Evolutionary conservation across 2,329 filamentous ascomycete species (phyloP), one percentile per base, ranked within the genome.

Genomic region (Trichoderma afroharzianum): DNA sequence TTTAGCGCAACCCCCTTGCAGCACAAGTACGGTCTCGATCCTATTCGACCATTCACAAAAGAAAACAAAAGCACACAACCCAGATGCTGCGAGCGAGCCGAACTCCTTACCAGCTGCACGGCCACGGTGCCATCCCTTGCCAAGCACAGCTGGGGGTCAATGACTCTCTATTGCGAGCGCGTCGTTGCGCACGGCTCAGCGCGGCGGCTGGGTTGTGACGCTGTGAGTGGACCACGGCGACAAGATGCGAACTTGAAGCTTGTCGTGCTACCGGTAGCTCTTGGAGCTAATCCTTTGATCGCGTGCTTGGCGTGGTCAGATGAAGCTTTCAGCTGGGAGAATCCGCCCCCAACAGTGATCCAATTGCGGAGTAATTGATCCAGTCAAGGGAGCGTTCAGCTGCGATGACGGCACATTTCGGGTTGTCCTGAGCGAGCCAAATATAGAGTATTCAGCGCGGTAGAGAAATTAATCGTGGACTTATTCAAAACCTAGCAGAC

Each of bases 241-340:
- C 4, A 43, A 39, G 36, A 33, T 8, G 11, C 26, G 26, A 47
- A 32, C 3, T 5, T 58, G 11, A 43, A 30, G 50, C 50, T 67
- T 55, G 21, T n/a, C 9, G 33, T 63, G 61, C 12, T 21, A 57
- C 33, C 18, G 18, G 24, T 21, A 24, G 33, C 50, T 36, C 8
- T 18, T 57, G 14, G n/a, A 18, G 39, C 12, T 30, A 4, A 32
- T 15, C 18, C 39, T 26, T 50, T 63, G 39, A 32, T 36, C 28
- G 57, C 39, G 61, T 28, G 39, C 61, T 47, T 47, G 61, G 36
- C 57, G 57, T 63, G 61, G 61, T 63, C 61, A 63, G 61, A 63
- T 63, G 61, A 63, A 63, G 39, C 61, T 30, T 63, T 63, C 61
- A 63, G 61, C 61, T 63, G 61, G 61, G 18, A 26, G 14, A 43